Base-by-base conservation (phyloP, 108 stramenopile genomes). In the Conticribra guillardii region DNA sequence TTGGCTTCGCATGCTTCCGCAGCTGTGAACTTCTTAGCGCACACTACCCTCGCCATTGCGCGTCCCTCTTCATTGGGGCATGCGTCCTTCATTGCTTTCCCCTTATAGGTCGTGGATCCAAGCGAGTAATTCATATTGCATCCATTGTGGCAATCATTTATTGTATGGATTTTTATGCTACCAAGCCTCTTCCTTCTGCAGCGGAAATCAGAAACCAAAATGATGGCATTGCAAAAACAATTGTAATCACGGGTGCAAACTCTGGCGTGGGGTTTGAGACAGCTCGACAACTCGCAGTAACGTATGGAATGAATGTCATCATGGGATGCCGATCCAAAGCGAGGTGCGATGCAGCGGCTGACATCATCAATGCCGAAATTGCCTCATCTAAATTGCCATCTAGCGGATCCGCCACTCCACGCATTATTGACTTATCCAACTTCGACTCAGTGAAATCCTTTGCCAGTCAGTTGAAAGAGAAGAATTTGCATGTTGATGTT, bases 231-330 rank as follows among this genome's bases (percentile, higher is more conserved):
- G 8, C 37, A 5, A 81, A 85, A 27, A 82, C 80, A 7, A 61
- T 94, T 18, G 52, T 94, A 4, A 79, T 94, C 31, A 94, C 92
- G 1, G 92, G 92, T 31, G 92, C 92, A 61, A 94, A 94, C 57
- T 69, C 87, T n/a, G 92, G 92, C 1, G 86, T 94, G 60, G 92
- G 92, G 17, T 88, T 81, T 31, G 92, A 94, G 73, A 67, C 66
- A 21, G 66, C 77, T 3, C 19, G 77, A 24, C 72, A 73, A 48
- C 77, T 79, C 15, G 77, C 73, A 24, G 64, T 67, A n/a, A 60
- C 48, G 17, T 73, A 79, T 41, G 72, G 77, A 9, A 22, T 60
- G 66, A 41, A 64, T 0, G 77, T 79, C 21, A 64, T 79, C 27
- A 28, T 79, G 66, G 77, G 72, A 46, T 79, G 71, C 59, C 65